Percentiles rank a stretch among this genome's conserved stretches.
Conservation (phyloP, 2,329 filamentous ascomycete species). For the Seiridium cupressi region DNA sequence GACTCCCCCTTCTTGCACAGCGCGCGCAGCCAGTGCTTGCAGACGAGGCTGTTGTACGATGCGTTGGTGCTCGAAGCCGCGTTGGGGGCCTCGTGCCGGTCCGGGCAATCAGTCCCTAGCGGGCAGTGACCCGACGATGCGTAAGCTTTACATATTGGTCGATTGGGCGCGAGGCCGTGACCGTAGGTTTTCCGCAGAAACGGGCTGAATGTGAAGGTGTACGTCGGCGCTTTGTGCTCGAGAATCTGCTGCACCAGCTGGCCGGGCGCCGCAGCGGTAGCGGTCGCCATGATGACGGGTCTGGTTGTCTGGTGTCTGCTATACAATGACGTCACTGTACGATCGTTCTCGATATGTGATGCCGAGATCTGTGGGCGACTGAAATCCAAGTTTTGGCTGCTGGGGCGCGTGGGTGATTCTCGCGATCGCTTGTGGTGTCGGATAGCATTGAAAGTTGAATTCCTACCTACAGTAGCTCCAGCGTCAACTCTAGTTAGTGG, state of each 20-base stretch:
- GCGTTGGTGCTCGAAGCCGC: conserved; percentile 35
- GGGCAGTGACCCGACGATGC: conserved; percentile 77
- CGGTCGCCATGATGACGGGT: conserved; percentile 20
- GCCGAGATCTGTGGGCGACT: no score
- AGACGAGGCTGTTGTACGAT: conserved; percentile 80
- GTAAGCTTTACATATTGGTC: conserved; percentile 83
- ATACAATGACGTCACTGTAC: not conserved
- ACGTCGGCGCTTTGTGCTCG: conserved; percentile 51
- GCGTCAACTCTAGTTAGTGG: no score
- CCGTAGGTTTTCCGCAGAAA: conserved; percentile 83
- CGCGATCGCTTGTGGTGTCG: no score
- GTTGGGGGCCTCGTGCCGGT: conserved; percentile 64
- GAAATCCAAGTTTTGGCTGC: no score
- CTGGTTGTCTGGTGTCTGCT: not conserved
- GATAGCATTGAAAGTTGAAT: no score
- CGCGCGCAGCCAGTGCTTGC: conserved; percentile 97
- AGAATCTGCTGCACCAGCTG: conserved; percentile 49
- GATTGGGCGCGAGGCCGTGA: conserved; percentile 76
- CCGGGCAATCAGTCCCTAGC: conserved; percentile 77
- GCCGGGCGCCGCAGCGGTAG: conserved; percentile 20
- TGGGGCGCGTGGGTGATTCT: no score
- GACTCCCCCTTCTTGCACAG: conserved; percentile 96
- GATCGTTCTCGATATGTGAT: not conserved
- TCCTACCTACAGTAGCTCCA: no score
- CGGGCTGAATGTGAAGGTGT: conserved; percentile 80